Percentiles rank a stretch among this genome's conserved stretches.
Conservation (phyloP, 345 rosid species). For the Raphanus sativus region DNA sequence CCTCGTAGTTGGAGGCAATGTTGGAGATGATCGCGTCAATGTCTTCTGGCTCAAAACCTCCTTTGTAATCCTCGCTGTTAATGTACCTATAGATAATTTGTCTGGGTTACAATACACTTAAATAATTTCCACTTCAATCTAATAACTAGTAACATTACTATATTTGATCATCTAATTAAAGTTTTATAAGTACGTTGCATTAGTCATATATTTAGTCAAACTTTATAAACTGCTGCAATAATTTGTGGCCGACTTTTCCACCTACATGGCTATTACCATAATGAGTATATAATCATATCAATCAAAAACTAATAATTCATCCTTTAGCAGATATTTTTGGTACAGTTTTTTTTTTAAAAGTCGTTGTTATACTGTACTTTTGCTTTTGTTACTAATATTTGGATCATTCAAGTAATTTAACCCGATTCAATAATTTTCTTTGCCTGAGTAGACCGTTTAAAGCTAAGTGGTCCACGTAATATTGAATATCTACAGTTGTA, state of each 20-base stretch:
- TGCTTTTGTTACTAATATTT: neutral
- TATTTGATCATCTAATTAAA: neutral
- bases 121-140: conserved; percentile 6
- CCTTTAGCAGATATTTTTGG: neutral
- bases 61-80: conserved; percentile 54
- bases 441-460: neutral
- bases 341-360: too few species aligned
- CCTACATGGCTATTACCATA: neutral
- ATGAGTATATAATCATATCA: neutral
- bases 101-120: conserved; percentile 44
- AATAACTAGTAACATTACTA: neutral
- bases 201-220: conserved; percentile 3
- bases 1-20: conserved; percentile 50
- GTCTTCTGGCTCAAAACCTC: conserved; percentile 52
- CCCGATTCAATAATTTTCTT: neutral
- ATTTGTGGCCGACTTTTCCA: conserved; percentile 14
- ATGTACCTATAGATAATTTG: conserved; percentile 45
- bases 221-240: neutral
- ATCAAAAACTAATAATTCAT: neutral
- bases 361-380: too few species aligned
- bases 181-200: neutral
- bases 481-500: neutral
- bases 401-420: neutral
- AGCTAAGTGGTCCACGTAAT: conserved; percentile 8
- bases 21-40: conserved; percentile 43